Base-by-base conservation (phyloP, 768 basidiomycete species). In the Boletus barrowsii region DNA sequence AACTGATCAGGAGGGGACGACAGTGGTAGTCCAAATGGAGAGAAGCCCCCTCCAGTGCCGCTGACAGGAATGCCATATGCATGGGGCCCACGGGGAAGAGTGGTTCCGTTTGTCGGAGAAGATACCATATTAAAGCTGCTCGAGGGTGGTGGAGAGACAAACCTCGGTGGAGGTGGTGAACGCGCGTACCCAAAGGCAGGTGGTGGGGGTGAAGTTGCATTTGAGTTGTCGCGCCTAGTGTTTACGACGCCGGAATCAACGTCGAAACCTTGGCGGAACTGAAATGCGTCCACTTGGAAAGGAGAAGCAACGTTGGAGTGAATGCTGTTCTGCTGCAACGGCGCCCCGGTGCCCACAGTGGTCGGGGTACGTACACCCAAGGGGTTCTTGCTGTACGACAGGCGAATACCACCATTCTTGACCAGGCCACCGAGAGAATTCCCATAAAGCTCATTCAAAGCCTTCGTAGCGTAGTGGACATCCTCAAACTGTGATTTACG, bases 341-440 rank as follows among this genome's bases (percentile, higher is more conserved):
- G 58, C 37, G 69, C 43, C 15, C 61, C 62, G 15, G 59, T 50
- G 24, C 63, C 55, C 30, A 79, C 77, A 62, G 82, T 85, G 14
- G 86, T 88, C 11, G 89, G 86, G 9, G 88, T 90, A 45, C 90
- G 86, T 47, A 92, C 88, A 43, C 95, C 95, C n/a, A 98, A 80
- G 8, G 95, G 94, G 69, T 98, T 97, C 81, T 97, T 98, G 74
- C 93, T 96, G 73, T 96, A 99, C 8, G 94, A 97, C 51, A 99
- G 74, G 39, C 97, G 86, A 56, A 99, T 98, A n/a, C 93, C 91
- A 40, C 87, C 89, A 56, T 93, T 91, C 74, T 97, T 98, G 68
- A 99, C 89, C 26, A 95, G 75, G 9, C 96, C 95, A 55, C 85
- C 83, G 40, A 99, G 77, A n/a, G 84, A 91, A 67, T 94, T 81